These are phyloP conservation scores for Metarhizium brunneum DNA, from an alignment of 2,329 filamentous ascomycete genomes.

Conservation along the genomic window DNA sequence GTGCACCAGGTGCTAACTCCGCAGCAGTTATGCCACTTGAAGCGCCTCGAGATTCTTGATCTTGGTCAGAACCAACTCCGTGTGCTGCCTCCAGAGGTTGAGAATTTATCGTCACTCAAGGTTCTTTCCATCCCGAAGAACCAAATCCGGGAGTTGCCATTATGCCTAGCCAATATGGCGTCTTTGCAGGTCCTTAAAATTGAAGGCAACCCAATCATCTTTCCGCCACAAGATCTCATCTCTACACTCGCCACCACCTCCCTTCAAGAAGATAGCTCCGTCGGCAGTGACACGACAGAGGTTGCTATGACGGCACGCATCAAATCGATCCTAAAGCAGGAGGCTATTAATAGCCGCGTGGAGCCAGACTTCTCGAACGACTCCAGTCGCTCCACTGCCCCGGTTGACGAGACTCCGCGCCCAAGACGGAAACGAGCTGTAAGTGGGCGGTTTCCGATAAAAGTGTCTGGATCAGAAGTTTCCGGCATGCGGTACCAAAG, in stretches of 20 bases:
- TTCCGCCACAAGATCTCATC: slow-evolving; percentile 63
- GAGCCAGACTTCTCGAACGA: slow-evolving; percentile 51
- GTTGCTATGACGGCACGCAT: slow-evolving; percentile 51
- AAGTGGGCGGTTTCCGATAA: slow-evolving; percentile 59
- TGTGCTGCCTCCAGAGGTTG: slow-evolving; percentile 68
- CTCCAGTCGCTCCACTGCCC: slow-evolving; percentile 60
- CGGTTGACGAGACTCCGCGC: slow-evolving; percentile 63
- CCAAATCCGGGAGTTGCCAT: slow-evolving; percentile 72
- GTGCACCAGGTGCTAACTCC: slow-evolving; percentile 11
- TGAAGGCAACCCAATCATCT: slow-evolving; percentile 75
- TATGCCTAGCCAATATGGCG: slow-evolving; percentile 80
- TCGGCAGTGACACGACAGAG: slow-evolving; percentile 55
- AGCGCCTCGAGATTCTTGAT: slow-evolving; percentile 84
- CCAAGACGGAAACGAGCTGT: slow-evolving; percentile 53
- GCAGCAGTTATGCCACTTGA: slow-evolving; percentile 70
- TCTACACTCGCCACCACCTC: slow-evolving; percentile 47
- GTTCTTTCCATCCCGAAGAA: slow-evolving; percentile 88
- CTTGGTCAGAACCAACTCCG: slow-evolving; percentile 80
- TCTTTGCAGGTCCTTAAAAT: slow-evolving; percentile 85
- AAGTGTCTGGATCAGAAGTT: slow-evolving; percentile 63
- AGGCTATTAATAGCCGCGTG: slow-evolving; percentile 39
- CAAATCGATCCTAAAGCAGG: slow-evolving; percentile 50
- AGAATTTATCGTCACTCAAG: slow-evolving; percentile 73
- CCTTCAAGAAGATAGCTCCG: slow-evolving; percentile 40
- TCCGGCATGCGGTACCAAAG: slow-evolving; percentile 57